These are phyloP conservation scores for Prunus armeniaca DNA, from an alignment of 306 rosid genomes.

Conservation along the genomic window DNA sequence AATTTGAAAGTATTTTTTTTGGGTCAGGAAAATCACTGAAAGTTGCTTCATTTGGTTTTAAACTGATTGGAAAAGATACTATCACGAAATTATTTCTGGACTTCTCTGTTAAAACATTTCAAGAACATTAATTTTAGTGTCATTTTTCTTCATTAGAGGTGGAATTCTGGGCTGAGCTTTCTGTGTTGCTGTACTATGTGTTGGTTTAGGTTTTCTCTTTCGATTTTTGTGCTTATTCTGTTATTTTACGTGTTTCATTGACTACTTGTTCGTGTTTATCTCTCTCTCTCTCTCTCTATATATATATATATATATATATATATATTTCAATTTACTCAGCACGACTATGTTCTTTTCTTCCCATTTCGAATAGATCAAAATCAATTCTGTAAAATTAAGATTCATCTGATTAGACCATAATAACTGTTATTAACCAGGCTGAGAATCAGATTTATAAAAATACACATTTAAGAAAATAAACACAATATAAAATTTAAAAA, in stretches of 20 bases:
- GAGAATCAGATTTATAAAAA: too few relatives aligned
- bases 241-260: too few relatives aligned
- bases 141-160: not conserved
- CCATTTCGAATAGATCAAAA: not conserved
- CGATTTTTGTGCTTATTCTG: too few relatives aligned
- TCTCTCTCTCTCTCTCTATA: not conserved
- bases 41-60: not conserved
- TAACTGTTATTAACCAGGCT: not conserved
- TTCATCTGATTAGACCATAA: not conserved
- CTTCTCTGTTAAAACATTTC: not conserved
- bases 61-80: not conserved
- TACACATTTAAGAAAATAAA: not conserved
- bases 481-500: accelerated
- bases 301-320: too few relatives aligned
- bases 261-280: not conserved
- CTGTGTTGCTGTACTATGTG: not conserved
- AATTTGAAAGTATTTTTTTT: not conserved
- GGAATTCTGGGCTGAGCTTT: not conserved
- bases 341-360: not conserved
- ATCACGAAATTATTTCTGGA: not conserved
- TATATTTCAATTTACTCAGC: not conserved
- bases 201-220: not conserved
- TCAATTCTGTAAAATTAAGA: not conserved
- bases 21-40: too few relatives aligned
- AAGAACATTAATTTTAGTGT: not conserved